A percentile compares a stretch with the other conserved stretches of the same genome.
phyloP scores from a whole-genome alignment of 768 basidiomycete species.

The Gelatoporia subvermispora region DNA sequence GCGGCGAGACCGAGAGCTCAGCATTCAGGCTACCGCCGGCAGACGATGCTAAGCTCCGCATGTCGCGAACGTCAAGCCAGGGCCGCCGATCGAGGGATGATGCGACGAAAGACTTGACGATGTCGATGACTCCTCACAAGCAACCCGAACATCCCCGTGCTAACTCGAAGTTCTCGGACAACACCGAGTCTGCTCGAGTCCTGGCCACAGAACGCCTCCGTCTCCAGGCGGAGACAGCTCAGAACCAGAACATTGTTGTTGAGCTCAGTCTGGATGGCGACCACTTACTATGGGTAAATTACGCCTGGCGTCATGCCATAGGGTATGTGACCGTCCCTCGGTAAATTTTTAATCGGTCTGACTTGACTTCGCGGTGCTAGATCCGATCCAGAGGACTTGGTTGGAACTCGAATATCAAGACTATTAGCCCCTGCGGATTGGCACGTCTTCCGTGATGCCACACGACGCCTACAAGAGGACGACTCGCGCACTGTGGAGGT shows the following conservation, averaged over 20 bases:
- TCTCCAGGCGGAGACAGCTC: conserved; percentile 89
- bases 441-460: conserved; percentile 82
- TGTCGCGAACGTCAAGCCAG: conserved; percentile 46
- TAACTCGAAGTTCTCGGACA: conserved; percentile 47
- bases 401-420: conserved; percentile 76
- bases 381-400: conserved; percentile 73
- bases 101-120: conserved; percentile 42
- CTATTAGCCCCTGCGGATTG: conserved; percentile 77
- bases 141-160: conserved; percentile 15
- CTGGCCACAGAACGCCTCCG: conserved; percentile 84
- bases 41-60: conserved; percentile 46
- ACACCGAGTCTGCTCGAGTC: conserved; percentile 73
- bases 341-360: conserved; percentile 9
- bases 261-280: conserved; percentile 93
- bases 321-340: conserved; percentile 53
- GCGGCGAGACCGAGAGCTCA: conserved; percentile 33
- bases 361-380: conserved; percentile 36
- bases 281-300: conserved; percentile 93
- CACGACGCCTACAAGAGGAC: conserved; percentile 78
- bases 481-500: conserved; percentile 94
- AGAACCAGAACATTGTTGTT: conserved; percentile 93
- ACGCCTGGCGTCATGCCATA: conserved; percentile 90
- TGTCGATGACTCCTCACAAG: conserved; percentile 17
- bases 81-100: conserved; percentile 57
- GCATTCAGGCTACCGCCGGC: conserved; percentile 45